Percentiles rank a stretch among this genome's conserved stretches.
These are phyloP conservation scores for Plenodomus tracheiphilus DNA, from an alignment of 2,329 filamentous ascomycete genomes.

Conservation along the genomic window DNA sequence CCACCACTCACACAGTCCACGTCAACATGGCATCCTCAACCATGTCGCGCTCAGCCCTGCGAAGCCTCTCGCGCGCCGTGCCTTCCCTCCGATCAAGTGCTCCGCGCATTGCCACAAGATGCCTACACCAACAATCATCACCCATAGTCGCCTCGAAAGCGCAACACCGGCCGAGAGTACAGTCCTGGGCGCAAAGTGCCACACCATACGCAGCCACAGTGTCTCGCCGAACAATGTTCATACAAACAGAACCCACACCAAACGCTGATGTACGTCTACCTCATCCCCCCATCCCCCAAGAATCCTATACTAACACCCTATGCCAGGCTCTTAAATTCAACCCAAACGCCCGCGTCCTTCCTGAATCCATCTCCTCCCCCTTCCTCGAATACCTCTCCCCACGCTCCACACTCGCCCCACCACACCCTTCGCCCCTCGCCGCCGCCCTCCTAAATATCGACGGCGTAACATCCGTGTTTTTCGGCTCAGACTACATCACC, in stretches of 20 bases:
- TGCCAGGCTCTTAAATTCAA: conserved; percentile 81
- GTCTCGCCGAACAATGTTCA: conserved; percentile 78
- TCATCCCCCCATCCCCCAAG: neutral
- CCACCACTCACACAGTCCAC: neutral
- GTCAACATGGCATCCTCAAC: conserved; percentile 31
- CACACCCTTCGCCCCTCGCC: conserved; percentile 88
- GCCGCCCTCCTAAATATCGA: conserved; percentile 91
- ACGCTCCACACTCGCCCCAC: conserved; percentile 83
- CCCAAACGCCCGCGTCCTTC: conserved; percentile 84
- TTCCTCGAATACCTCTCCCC: conserved; percentile 93
- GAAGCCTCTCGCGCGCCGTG: conserved; percentile 30
- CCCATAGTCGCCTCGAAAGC: conserved; percentile 37
- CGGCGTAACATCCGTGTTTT: conserved; percentile 93
- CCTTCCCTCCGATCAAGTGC: conserved; percentile 25
- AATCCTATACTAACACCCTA: conserved; percentile 8
- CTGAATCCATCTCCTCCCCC: conserved; percentile 69
- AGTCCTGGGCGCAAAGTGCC: conserved; percentile 26
- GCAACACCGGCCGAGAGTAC: conserved; percentile 35
- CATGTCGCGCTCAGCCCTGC: conserved; percentile 33
- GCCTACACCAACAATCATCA: conserved; percentile 39
- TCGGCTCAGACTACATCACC: conserved; percentile 94
- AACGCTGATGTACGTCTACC: conserved; percentile 72
- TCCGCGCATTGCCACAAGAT: conserved; percentile 37
- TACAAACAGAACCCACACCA: conserved; percentile 92
- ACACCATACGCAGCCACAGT: conserved; percentile 12